Conservation (phyloP, 768 basidiomycete species). For the Lactifluus echinatus region DNA sequence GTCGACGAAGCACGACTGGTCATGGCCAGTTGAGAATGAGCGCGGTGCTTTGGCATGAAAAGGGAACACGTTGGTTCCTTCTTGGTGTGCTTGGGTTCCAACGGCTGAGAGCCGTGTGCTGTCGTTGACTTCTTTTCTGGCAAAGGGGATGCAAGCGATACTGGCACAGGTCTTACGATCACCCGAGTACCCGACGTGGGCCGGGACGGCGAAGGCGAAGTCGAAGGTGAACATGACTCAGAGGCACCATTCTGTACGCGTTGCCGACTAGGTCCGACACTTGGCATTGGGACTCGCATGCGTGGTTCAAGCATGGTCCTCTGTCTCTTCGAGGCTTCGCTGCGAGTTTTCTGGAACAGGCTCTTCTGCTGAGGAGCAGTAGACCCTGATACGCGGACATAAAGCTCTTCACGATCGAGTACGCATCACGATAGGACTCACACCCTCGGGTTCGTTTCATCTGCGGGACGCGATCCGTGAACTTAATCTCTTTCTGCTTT, state of each 20-base stretch:
- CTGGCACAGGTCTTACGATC: conserved; percentile 2
- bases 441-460: conserved; percentile 54
- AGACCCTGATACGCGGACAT: conserved; percentile 30
- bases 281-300: conserved; percentile 46
- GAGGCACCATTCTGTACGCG: conserved; percentile 8
- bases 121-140: conserved; percentile 1
- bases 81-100: conserved; percentile 32
- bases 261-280: conserved; percentile 37
- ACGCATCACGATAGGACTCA: conserved; percentile 28
- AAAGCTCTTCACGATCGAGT: conserved; percentile 4
- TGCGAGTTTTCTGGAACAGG: conserved; percentile 68
- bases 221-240: too few species aligned
- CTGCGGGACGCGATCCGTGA: conserved; percentile 61
- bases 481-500: conserved; percentile 67
- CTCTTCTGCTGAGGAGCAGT: conserved; percentile 45
- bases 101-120: conserved; percentile 11
- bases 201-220: conserved; percentile 25
- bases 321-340: conserved; percentile 60
- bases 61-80: conserved; percentile 53
- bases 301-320: conserved; percentile 49
- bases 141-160: conserved; percentile 21
- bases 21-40: conserved; percentile 32
- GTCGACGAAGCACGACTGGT: conserved; percentile 5
- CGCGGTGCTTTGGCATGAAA: conserved; percentile 73
- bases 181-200: conserved; percentile 13